Percentiles rank a stretch among this genome's conserved stretches.
These are phyloP conservation scores for Psophocarpus tetragonolobus DNA, from an alignment of 306 rosid genomes.

Conservation along the genomic window DNA sequence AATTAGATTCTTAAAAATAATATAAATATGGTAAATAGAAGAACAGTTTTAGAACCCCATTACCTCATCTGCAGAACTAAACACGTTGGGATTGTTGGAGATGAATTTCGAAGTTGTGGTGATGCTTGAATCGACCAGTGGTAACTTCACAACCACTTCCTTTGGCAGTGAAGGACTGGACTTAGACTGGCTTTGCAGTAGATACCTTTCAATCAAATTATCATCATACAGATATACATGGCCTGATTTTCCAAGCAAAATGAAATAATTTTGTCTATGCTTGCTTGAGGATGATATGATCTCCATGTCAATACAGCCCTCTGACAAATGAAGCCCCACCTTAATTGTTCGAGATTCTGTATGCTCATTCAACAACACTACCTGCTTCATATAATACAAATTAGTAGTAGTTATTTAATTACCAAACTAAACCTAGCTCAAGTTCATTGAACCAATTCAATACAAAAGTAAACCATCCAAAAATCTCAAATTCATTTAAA, in stretches of 20 bases:
- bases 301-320: slow-evolving; percentile 73
- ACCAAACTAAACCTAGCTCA: background rate
- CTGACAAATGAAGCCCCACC: slow-evolving; percentile 71
- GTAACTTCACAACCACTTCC: slow-evolving; percentile 75
- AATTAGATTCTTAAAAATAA: background rate
- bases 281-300: slow-evolving; percentile 63
- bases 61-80: slow-evolving; percentile 66
- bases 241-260: slow-evolving; percentile 83
- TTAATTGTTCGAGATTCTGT: slow-evolving; percentile 71
- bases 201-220: slow-evolving; percentile 65
- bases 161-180: slow-evolving; percentile 63
- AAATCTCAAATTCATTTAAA: background rate
- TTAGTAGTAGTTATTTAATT: background rate
- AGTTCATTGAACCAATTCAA: background rate
- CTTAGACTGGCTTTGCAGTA: slow-evolving; percentile 71
- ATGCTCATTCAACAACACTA: slow-evolving; percentile 74
- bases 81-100: slow-evolving; percentile 48
- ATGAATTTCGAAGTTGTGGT: slow-evolving; percentile 64
- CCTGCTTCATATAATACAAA: slow-evolving; percentile 47
- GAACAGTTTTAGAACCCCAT: background rate
- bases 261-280: slow-evolving; percentile 57
- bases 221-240: slow-evolving; percentile 71
- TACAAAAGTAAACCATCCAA: background rate
- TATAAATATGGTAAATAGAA: background rate
- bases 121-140: slow-evolving; percentile 69